Conservation (phyloP, 148 eudicot genomes). For the Silene latifolia region DNA sequence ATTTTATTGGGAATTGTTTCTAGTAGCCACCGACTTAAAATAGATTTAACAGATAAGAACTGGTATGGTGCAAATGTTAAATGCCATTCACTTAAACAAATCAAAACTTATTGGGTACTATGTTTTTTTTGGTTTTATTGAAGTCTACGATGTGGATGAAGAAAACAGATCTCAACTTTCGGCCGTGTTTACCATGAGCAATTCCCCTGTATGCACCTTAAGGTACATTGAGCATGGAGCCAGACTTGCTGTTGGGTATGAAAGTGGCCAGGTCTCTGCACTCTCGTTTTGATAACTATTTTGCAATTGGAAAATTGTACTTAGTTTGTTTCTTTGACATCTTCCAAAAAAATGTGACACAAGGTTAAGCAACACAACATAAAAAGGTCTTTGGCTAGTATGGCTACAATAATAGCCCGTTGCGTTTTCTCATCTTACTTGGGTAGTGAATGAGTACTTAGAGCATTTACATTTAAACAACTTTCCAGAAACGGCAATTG, state of each 20-base stretch:
- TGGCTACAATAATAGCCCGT: neutral
- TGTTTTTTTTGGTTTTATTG: conserved; percentile 11
- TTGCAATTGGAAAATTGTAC: neutral
- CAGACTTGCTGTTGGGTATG: conserved; percentile 72
- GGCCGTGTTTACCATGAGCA: conserved; percentile 53
- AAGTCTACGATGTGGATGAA: conserved; percentile 31
- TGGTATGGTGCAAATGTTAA: neutral
- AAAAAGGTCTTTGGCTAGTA: neutral
- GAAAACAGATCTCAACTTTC: conserved; percentile 44
- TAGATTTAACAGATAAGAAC: neutral
- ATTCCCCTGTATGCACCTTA: conserved; percentile 64
- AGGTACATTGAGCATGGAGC: conserved; percentile 50
- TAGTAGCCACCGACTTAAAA: neutral
- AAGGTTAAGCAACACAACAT: neutral
- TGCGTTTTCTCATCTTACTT: neutral
- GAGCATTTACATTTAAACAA: neutral
- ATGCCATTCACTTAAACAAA: conserved; percentile 1
- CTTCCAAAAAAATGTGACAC: neutral
- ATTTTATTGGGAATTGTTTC: neutral
- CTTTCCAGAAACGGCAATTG: too few species aligned
- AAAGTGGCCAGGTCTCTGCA: conserved; percentile 65
- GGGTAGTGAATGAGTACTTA: neutral
- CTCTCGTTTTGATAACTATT: neutral
- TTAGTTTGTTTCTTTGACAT: neutral
- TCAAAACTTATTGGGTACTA: conserved; percentile 2